phyloP scores from a whole-genome alignment of 345 rosid genomes.

The Salix brachista region DNA sequence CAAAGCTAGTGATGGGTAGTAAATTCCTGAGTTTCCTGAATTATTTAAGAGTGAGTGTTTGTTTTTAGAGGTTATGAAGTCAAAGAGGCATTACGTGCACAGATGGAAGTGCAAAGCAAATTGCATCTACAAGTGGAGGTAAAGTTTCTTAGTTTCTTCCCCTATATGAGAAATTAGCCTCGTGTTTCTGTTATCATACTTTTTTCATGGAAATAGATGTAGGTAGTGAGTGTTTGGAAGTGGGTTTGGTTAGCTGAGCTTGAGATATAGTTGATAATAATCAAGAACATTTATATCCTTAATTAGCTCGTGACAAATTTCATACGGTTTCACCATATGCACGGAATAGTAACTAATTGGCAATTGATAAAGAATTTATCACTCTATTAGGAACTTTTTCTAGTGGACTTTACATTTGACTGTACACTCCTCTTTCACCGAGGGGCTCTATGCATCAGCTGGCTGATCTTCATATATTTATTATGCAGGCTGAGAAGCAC shows the following conservation, averaged over 20 bases:
- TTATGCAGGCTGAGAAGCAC: conserved; percentile 57
- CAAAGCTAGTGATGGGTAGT: neutral
- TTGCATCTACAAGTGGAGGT: conserved; percentile 78
- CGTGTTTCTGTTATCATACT: neutral
- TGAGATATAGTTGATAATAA: neutral
- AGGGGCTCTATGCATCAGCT: neutral
- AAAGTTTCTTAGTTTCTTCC: conserved; percentile 5
- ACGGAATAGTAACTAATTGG: neutral
- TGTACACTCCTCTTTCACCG: neutral
- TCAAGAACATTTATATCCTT: neutral
- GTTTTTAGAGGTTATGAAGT: conserved; percentile 55
- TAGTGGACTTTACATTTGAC: neutral
- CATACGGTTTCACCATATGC: neutral
- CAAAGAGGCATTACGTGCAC: conserved; percentile 64
- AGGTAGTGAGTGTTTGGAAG: neutral
- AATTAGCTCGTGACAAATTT: neutral
- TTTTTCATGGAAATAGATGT: neutral
- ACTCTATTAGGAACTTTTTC: neutral
- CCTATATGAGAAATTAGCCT: neutral
- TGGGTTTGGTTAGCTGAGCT: neutral
- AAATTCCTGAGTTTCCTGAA: conserved; percentile 5
- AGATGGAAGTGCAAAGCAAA: conserved; percentile 85
- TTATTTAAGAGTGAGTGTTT: conserved; percentile 8
- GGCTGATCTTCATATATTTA: conserved; percentile 13
- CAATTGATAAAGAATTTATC: neutral